Evolutionary conservation across 352 stramenopile species (phyloP).

Genomic region (Aphanomyces invadans): DNA sequence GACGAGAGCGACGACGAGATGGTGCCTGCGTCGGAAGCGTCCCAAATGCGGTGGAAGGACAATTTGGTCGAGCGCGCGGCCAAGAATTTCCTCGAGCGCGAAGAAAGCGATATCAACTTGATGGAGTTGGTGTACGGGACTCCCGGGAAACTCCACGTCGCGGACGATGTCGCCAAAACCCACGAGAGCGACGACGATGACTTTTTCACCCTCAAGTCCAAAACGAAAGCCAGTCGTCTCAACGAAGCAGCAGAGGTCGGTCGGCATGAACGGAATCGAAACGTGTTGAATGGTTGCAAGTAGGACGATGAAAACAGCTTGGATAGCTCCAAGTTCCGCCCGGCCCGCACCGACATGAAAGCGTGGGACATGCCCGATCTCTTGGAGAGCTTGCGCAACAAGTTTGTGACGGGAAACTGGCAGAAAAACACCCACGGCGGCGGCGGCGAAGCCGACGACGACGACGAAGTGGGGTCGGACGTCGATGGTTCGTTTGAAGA

Average conservation of each 20-base stretch:
- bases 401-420: conserved; percentile 97
- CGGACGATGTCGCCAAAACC: conserved; percentile 45
- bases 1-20: conserved; percentile 34
- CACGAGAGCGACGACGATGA: conserved; percentile 52
- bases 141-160: conserved; percentile 74
- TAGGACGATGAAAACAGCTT: conserved; percentile 58
- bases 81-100: conserved; percentile 77
- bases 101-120: conserved; percentile 75
- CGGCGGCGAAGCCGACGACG: conserved; percentile 31
- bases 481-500: conserved; percentile 97
- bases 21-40: conserved; percentile 42
- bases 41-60: conserved; percentile 78
- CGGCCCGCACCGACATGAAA: conserved; percentile 43
- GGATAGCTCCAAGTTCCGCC: conserved; percentile 75
- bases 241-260: conserved; percentile 24
- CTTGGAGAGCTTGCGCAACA: conserved; percentile 79
- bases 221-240: conserved; percentile 30
- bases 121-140: conserved; percentile 90
- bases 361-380: conserved; percentile 69
- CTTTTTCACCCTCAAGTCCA: conserved; percentile 74
- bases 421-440: conserved; percentile 32
- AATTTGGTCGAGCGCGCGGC: conserved; percentile 78
- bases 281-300: conserved; percentile 71
- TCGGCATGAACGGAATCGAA: conserved; percentile 38
- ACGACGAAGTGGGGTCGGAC: conserved; percentile 39